Base-by-base conservation (phyloP, 1,284 basidiomycete species). In the Wolfiporia cocos region DNA sequence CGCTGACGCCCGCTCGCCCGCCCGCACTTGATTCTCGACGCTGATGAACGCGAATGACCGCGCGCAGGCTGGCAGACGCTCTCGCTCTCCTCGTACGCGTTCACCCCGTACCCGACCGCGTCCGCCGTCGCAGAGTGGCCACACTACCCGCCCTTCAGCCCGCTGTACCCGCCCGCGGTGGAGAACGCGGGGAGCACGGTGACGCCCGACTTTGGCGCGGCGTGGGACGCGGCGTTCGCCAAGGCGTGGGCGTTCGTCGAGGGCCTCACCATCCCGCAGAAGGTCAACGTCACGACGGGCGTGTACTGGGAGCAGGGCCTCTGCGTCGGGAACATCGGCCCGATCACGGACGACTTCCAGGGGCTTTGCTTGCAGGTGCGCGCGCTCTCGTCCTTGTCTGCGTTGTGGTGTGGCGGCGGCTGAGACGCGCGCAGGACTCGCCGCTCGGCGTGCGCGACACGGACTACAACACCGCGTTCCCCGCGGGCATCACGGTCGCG, bases 311-410 rank as follows among this genome's bases (percentile, higher is more conserved):
- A 36, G 46, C 47, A 51, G 24, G 69, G 71, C 5, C 61, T 49
- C 0, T 72, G 70, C 40, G 67, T 70, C 0, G 70, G 70, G 7
- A 71, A 73, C 47, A 73, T 61, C 19, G 57, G 63, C 1, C 21
- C 61, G 15, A 52, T 63, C 3, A n/a, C n/a, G n/a, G 64, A 64
- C 4, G 58, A 59, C 40, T 70, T 68, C 24, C 79, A 81, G 3
- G 80, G 82, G 7, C 60, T 88, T 12, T 90, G 86, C 58, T 64
- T 82, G n/a, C 71, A 80, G 58, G 72, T 71, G 32, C 2, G 56
- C n/a, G n/a, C 48, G 12, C 11, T 28, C 24, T 14, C 26, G 26
- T n/a, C n/a, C n/a, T n/a, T n/a, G n/a, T n/a, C n/a, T n/a, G n/a
- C n/a, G 21, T 21, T 22, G 18, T 42, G 0, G 21, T 18, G 28